These are phyloP conservation scores for Tillandsia fasciculata DNA, from an alignment of 176 grass and related monocot species.

Conservation along the genomic window DNA sequence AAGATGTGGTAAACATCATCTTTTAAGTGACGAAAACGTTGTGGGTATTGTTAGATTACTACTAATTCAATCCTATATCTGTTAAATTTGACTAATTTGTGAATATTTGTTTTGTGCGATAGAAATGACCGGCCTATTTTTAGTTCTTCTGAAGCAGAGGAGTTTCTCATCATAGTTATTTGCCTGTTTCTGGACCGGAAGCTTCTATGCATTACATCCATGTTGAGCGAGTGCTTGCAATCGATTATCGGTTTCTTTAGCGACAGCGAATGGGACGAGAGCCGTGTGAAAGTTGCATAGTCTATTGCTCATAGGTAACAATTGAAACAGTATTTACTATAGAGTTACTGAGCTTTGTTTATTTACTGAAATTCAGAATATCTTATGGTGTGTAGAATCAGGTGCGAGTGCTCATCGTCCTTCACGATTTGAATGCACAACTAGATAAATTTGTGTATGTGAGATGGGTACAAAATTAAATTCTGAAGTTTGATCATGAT, in stretches of 20 bases:
- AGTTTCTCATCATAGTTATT: conserved; percentile 59
- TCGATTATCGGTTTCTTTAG: conserved; percentile 55
- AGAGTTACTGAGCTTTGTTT: background rate
- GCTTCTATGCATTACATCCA: conserved; percentile 48
- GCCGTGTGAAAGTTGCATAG: conserved; percentile 42
- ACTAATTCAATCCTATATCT: background rate
- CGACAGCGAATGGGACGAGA: conserved; percentile 55
- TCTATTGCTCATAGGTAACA: conserved; percentile 53
- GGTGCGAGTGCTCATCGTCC: background rate
- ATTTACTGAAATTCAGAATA: background rate
- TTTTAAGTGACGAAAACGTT: no score
- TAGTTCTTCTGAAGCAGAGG: conserved; percentile 56
- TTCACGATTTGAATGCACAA: no score
- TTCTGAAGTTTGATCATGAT: no score
- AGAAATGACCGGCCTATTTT: conserved; percentile 56
- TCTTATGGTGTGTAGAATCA: background rate
- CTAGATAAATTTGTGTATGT: no score
- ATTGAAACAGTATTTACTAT: background rate
- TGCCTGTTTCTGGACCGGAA: conserved; percentile 54
- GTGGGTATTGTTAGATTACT: background rate
- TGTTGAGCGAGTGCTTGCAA: conserved; percentile 53
- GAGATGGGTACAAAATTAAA: no score
- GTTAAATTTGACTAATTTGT: conserved; percentile 2
- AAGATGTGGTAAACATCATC: no score
- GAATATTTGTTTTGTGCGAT: conserved; percentile 22